Base-by-base conservation (phyloP, 139 green algal species). In the Chlamydomonas incerta region DNA sequence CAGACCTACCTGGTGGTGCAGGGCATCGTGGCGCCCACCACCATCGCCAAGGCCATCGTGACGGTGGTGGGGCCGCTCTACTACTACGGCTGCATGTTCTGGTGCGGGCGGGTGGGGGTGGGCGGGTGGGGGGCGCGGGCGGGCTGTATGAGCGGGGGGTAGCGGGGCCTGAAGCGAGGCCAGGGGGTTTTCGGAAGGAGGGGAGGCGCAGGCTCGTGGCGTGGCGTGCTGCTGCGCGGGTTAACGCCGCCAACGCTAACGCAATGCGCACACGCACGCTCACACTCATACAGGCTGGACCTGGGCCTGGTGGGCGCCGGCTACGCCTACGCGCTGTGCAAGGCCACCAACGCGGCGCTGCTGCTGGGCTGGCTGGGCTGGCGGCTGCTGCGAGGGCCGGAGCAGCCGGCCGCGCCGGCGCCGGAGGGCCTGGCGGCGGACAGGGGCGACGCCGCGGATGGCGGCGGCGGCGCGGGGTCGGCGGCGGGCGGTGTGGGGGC, bases 281-380 rank as follows among this genome's bases (percentile, higher is more conserved):
- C n/a, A n/a, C n/a, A n/a, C n/a, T n/a, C 47, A 20, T 20, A 55
- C 62, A 83, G 77, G 69, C 52, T 77, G 52, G 69, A 71, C 23
- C 33, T 87, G 82, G 94, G 93, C 20, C 71, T 96, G 28, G 82
- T 91, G 37, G 94, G 94, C 23, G 93, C 94, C 13, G 94, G 89
- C 20, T 57, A 90, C 33, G 94, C 94, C 0, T 89, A 91, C 55
- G 76, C 89, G 20, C 28, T 82, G 20, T 90, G 80, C 57, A 89
- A 95, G 81, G 28, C 57, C 17, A 58, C 57, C 37, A 88, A 88
- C 69, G 84, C 84, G 9, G 26, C 33, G 35, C 55, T 88, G 57
- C 74, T 88, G 52, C 37, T 88, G 23, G 84, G 74, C 23, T 85
- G 37, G 35, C 20, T 88, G 34, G 34, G 28, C 1, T 84, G 74